Conservation (phyloP, 805 yeast genomes). For the Monosporozyma aquatica region DNA sequence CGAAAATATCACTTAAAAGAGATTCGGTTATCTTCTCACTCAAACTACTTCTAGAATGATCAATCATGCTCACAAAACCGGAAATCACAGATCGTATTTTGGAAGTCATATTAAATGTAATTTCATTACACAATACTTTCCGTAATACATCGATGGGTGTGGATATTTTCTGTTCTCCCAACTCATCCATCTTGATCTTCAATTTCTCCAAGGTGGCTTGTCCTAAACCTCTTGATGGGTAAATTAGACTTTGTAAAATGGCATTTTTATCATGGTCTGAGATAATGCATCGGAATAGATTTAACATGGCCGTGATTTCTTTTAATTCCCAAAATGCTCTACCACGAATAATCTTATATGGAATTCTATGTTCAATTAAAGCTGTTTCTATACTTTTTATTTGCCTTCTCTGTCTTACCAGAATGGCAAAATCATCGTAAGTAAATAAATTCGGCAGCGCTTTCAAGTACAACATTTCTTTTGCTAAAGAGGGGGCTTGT, state of each 20-base stretch:
- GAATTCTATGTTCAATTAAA: slow-evolving; percentile 45
- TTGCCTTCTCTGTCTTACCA: slow-evolving; percentile 56
- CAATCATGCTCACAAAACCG: slow-evolving; percentile 20
- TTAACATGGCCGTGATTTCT: slow-evolving; percentile 55
- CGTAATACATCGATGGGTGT: slow-evolving; percentile 14
- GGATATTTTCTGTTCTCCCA: not conserved
- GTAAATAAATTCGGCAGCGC: slow-evolving; percentile 38
- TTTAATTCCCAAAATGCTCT: slow-evolving; percentile 70
- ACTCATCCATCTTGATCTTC: slow-evolving; percentile 11
- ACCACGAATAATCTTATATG: slow-evolving; percentile 64
- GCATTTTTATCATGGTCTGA: slow-evolving; percentile 55
- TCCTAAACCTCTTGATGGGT: slow-evolving; percentile 66
- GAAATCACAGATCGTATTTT: slow-evolving; percentile 17
- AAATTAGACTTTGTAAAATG: slow-evolving; percentile 44
- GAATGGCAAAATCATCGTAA: slow-evolving; percentile 58
- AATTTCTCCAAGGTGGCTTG: slow-evolving; percentile 36
- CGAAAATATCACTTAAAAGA: slow-evolving; percentile 17
- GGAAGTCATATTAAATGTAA: slow-evolving; percentile 12
- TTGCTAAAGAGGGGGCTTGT: slow-evolving; percentile 54
- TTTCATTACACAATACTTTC: slow-evolving; percentile 7
- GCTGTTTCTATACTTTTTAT: slow-evolving; percentile 58
- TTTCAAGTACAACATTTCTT: slow-evolving; percentile 43
- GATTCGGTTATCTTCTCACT: slow-evolving; percentile 3
- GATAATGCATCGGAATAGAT: slow-evolving; percentile 53
- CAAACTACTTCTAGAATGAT: slow-evolving; percentile 12